Conservation (phyloP, 768 basidiomycete genomes). For the Hortiboletus campestris region DNA sequence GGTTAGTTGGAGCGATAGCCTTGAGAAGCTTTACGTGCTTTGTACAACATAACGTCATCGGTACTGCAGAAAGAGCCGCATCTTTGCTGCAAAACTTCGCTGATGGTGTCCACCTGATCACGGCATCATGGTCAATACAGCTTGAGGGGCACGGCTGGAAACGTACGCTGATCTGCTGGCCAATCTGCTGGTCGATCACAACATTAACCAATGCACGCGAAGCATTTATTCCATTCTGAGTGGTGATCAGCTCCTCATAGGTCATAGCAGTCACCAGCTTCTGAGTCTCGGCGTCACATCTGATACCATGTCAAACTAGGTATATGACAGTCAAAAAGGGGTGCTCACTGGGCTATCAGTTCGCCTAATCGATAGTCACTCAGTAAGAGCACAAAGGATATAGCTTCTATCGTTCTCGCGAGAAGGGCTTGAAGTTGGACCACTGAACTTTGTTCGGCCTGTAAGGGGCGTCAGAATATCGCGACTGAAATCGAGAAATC, state of each 20-base stretch:
- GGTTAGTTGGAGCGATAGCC: conserved; percentile 3
- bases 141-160: neutral
- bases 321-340: neutral
- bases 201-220: conserved; percentile 91
- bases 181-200: conserved; percentile 97
- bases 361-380: conserved; percentile 90
- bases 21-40: conserved; percentile 46
- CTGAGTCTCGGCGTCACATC: conserved; percentile 74
- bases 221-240: conserved; percentile 79
- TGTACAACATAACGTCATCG: conserved; percentile 97
- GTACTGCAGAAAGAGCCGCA: conserved; percentile 98
- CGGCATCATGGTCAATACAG: conserved; percentile 8
- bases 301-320: conserved; percentile 29
- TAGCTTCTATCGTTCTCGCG: conserved; percentile 85
- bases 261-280: conserved; percentile 66
- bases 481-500: neutral
- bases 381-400: conserved; percentile 89
- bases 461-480: conserved; percentile 13
- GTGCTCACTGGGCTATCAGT: conserved; percentile 71
- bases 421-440: conserved; percentile 72
- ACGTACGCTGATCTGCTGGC: conserved; percentile 89
- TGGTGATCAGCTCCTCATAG: conserved; percentile 85
- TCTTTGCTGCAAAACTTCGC: conserved; percentile 88
- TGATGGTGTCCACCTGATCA: conserved; percentile 89
- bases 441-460: conserved; percentile 85